Percentiles rank a stretch among this genome's conserved stretches.
phyloP scores from a whole-genome alignment of 2,329 filamentous ascomycete species.

The Hypoxylon sp. region DNA sequence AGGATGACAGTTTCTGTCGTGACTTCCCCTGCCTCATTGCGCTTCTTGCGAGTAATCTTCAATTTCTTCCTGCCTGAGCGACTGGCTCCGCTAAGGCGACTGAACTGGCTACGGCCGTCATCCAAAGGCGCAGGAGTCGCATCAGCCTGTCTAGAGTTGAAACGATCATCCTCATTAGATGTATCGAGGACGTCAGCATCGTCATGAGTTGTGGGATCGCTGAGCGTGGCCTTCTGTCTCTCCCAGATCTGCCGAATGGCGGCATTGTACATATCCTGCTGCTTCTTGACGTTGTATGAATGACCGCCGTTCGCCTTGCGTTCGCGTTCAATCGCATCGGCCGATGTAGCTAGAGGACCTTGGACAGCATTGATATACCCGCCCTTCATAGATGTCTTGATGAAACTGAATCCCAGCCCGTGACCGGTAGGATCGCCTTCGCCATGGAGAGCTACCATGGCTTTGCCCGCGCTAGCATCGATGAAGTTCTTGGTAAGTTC shows the following conservation, averaged over 20 bases:
- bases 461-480: slow-evolving; percentile 92
- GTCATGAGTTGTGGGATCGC: slow-evolving; percentile 77
- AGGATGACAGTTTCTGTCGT: slow-evolving; percentile 72
- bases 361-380: slow-evolving; percentile 88
- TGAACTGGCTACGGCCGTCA: slow-evolving; percentile 85
- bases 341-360: slow-evolving; percentile 75
- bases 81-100: slow-evolving; percentile 77
- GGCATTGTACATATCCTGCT: slow-evolving; percentile 92
- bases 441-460: slow-evolving; percentile 95
- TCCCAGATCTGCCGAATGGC: slow-evolving; percentile 95
- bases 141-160: slow-evolving; percentile 80
- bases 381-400: slow-evolving; percentile 98
- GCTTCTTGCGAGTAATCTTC: slow-evolving; percentile 79
- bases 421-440: slow-evolving; percentile 95
- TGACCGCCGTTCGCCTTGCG: slow-evolving; percentile 92
- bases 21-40: slow-evolving; percentile 75
- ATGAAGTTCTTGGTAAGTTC: slow-evolving; percentile 97
- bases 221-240: slow-evolving; percentile 83
- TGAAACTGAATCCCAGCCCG: slow-evolving; percentile 95
- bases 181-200: slow-evolving; percentile 72
- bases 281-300: slow-evolving; percentile 96
- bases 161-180: slow-evolving; percentile 75
- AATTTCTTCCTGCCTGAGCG: slow-evolving; percentile 76
- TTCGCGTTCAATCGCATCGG: slow-evolving; percentile 89
- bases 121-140: slow-evolving; percentile 77